Evolutionary conservation across 768 basidiomycete species (phyloP), one percentile per base, ranked within the genome.

Genomic region (Tulasnella sp.): DNA sequence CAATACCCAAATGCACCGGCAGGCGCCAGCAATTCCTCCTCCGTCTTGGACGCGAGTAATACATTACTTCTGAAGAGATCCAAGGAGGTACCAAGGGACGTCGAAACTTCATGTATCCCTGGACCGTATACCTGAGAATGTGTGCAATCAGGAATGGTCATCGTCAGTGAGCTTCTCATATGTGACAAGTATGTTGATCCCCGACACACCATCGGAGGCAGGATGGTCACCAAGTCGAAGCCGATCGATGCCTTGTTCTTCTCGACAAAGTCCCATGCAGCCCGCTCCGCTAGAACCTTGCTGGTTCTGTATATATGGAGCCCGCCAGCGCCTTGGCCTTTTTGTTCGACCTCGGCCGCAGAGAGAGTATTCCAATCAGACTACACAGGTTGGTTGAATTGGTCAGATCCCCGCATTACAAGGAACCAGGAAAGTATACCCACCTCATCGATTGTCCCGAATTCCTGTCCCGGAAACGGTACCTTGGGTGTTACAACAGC

Each of bases 91-190:
- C 3, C 17, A 8, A 51, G 51, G 11, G 51, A 19, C 34, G 63
- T 65, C 10, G 67, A 58, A 49, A 68, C 67, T 41, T 74, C 65
- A 62, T 76, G 75, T 29, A 74, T 68, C 53, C 73, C 66, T 2
- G 71, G 72, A 11, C 72, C 73, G 26, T 69, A 67, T 26, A 73
- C 43, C 38, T 41, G 27, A 43, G 42, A 43, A 43, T 43, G 42
- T 19, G 19, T 43, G 42, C 13, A 43, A 19, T 43, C 13, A 43
- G 13, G 42, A 19, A 13, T 43, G 19, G n/a, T n/a, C n/a, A n/a
- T n/a, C n/a, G n/a, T n/a, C n/a, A n/a, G n/a, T 53, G 51, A 53
- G 24, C 1, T 23, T 11, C 27, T 38, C 13, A 17, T 30, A 17
- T 29, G 17, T 34, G 30, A 2, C 2, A 13, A 42, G 21, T 5